Base-by-base conservation (phyloP, 2,329 filamentous ascomycete species). In the Chaetomiaceae sp. region DNA sequence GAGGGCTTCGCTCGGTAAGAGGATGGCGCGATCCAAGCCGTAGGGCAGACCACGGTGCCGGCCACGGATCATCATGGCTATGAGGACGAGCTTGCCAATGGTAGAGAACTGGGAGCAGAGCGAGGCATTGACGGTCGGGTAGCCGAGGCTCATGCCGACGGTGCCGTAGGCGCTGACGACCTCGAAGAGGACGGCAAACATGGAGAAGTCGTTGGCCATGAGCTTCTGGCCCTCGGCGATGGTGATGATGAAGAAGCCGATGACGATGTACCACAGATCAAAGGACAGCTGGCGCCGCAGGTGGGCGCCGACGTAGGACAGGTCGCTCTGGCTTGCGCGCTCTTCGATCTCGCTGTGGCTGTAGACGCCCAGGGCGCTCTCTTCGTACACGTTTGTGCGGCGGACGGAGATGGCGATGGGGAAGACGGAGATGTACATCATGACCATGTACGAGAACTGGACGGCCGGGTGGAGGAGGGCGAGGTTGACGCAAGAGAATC, bases 391-490 rank as follows among this genome's bases (percentile, higher is more conserved):
- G 67, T 97, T 97, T 54, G 92, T 96, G 59, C 89, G 80, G 49
- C 92, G 90, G 63, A 97, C 88, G 6, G 89, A 94, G 64, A 97
- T 97, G 66, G 94, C 92, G 63, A 97, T 95, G 5, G 92, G 92
- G 63, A 96, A 95, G 55, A 96, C 89, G 54, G 91, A 96, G 58
- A 97, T 96, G 71, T 97, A 97, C 94, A 97, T 97, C 94, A 97
- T 97, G 70, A 97, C 85, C 71, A 97, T 76, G 72, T 96, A 97
- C 22, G 91, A 89, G 14, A 95, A 90, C 64, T 96, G 91, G 54
- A 96, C 89, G 3, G 88, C 94, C 1, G 94, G 91, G 61, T 97
- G 91, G 2, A 99, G 75, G 0, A 80, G 73, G 1, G 87, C 75
- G 36, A 97, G 73, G 66, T 87, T 90, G 62, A 97, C 82, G 27